These are phyloP conservation scores for Aspergillus bombycis DNA, from an alignment of 2,329 filamentous ascomycete genomes.

Conservation along the genomic window DNA sequence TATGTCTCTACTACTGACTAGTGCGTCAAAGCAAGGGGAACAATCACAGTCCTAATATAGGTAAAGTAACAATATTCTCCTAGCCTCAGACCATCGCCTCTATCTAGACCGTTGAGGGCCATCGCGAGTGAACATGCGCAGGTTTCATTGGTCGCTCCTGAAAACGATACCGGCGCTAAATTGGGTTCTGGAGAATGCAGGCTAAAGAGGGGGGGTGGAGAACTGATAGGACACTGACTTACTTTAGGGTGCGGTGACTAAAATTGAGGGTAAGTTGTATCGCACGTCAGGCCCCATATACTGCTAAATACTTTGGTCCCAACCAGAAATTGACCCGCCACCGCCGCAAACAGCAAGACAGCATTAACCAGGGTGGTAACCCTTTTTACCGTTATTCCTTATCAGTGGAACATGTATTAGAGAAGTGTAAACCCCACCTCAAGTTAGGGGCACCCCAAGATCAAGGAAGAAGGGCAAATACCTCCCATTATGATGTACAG, in stretches of 20 bases:
- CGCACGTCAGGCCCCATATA: neutral
- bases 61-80: neutral
- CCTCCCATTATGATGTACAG: neutral
- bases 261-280: neutral
- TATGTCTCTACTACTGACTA: neutral
- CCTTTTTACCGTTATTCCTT: neutral
- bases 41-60: neutral
- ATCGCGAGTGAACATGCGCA: neutral
- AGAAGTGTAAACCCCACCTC: neutral
- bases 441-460: neutral
- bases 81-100: conserved; percentile 2
- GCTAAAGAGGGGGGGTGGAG: conserved; percentile 3
- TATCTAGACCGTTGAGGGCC: conserved; percentile 3
- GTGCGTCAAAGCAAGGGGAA: neutral
- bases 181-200: conserved; percentile 2
- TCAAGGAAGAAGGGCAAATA: neutral
- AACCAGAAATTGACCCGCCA: neutral
- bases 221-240: conserved; percentile 3
- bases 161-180: conserved; percentile 2
- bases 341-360: neutral
- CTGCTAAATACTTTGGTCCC: neutral
- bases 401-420: neutral
- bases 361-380: neutral
- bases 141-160: neutral
- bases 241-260: neutral